phyloP scores from a whole-genome alignment of 139 green algal genomes.

The Picochlorum sp. region DNA sequence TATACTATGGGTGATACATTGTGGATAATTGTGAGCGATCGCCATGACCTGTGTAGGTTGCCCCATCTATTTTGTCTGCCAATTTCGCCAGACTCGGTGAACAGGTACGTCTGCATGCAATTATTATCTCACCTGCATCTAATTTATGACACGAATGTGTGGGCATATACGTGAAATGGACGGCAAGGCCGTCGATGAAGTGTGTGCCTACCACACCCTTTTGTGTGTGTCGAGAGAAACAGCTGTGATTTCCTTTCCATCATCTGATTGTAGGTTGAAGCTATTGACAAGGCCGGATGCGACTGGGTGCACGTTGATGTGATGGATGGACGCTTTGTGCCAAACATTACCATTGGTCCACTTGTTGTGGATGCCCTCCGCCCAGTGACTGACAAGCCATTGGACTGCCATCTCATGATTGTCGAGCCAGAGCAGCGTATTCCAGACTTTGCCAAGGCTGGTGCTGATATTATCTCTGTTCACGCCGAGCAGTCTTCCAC shows the following conservation, averaged over 20 bases:
- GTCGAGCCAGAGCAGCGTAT: constrained; percentile 91
- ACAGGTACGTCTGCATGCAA: constrained; percentile 49
- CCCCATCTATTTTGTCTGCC: constrained; percentile 90
- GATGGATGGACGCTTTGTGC: constrained; percentile 84
- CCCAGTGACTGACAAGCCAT: constrained; percentile 87
- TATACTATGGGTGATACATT: neutral
- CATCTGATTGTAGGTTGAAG: constrained; percentile 58
- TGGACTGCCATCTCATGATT: constrained; percentile 95
- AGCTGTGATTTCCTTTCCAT: neutral
- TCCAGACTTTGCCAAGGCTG: constrained; percentile 93
- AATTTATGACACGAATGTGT: neutral
- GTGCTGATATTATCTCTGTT: constrained; percentile 96
- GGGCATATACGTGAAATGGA: too few relatives aligned
- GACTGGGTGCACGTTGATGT: constrained; percentile 77
- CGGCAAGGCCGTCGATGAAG: too few relatives aligned
- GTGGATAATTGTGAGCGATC: neutral
- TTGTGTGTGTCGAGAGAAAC: neutral
- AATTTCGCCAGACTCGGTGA: constrained; percentile 92
- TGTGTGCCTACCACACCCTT: neutral
- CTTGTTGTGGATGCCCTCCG: constrained; percentile 93
- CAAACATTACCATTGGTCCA: constrained; percentile 99
- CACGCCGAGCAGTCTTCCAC: constrained; percentile 83
- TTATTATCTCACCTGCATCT: neutral
- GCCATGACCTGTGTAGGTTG: constrained; percentile 42
- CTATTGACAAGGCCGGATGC: constrained; percentile 84